Evolutionary conservation across 768 basidiomycete genomes (phyloP), one percentile per base, ranked within the genome.

Genomic region (Calocybe indica): DNA sequence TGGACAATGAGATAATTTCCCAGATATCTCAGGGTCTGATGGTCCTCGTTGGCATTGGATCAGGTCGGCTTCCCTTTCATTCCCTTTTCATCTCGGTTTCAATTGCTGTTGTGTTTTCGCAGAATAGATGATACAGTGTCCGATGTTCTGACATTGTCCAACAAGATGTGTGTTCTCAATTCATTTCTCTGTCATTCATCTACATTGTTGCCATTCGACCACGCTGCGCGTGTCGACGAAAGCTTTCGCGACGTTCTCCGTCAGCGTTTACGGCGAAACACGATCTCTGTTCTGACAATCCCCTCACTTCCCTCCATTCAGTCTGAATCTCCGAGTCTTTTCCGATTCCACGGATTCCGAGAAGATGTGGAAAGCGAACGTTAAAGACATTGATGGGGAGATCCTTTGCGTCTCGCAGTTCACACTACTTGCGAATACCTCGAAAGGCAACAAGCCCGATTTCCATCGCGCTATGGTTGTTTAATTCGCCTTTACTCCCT

Each of bases 341-440:
- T 73, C 80, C 40, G 80, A 85, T 58, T 69, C 70, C 7, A 58
- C 56, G 11, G 73, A 72, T 58, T 61, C 73, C 1, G 75, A 73
- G 5, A 72, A 76, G 48, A 84, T 86, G 78, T 98, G 95, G 95
- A 94, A 89, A 66, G 67, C 75, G 14, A 90, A 71, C 59, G 86
- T 98, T 41, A 88, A 83, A 65, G 94, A 97, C 53, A 79, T 96
- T 15, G 78, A 80, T 15, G 94, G 92, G 38, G 92, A 95, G 44
- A 77, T 99, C 9, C 78, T 98, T 4, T 97, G 94, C 57, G 92
- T 94, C 11, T 93, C 93, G 1, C 95, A 98, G 56, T 95, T 96
- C 63, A 93, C 94, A 1, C 74, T 99, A 28, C 65, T 94, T 60
- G 88, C 92, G 15, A 85, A 86, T 50, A 92, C 91, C 12, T 72